Evolutionary conservation across 2,329 filamentous ascomycete species (phyloP).

Genomic region (Fusarium bactridioides): DNA sequence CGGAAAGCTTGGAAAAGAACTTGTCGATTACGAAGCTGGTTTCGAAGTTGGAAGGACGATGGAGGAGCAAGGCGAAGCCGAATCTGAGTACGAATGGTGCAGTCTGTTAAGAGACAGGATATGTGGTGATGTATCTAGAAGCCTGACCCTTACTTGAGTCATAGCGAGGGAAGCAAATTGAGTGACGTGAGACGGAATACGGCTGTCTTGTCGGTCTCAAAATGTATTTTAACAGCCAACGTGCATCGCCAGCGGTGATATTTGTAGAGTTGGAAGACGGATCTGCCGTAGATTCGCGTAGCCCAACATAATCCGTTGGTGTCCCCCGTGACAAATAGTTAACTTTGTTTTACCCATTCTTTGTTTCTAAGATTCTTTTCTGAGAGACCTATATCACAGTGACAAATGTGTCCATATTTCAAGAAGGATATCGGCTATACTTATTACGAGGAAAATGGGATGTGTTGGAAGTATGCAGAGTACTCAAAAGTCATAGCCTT

Average conservation of each 20-base stretch:
- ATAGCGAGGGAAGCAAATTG: neutral
- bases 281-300: neutral
- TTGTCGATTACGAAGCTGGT: neutral
- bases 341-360: no score
- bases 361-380: no score
- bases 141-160: accelerated
- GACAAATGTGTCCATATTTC: no score
- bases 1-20: neutral
- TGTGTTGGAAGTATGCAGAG: no score
- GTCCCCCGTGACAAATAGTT: no score
- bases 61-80: neutral
- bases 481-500: no score
- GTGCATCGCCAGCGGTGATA: neutral
- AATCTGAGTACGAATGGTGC: neutral
- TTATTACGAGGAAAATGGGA: no score
- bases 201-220: neutral
- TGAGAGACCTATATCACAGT: no score
- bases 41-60: neutral
- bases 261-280: neutral
- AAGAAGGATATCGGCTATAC: no score
- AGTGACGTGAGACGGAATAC: neutral
- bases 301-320: neutral
- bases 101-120: accelerated
- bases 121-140: no score
- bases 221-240: accelerated